These are phyloP conservation scores for Trichoderma sp. DNA, from an alignment of 2,329 filamentous ascomycete species.

Conservation along the genomic window DNA sequence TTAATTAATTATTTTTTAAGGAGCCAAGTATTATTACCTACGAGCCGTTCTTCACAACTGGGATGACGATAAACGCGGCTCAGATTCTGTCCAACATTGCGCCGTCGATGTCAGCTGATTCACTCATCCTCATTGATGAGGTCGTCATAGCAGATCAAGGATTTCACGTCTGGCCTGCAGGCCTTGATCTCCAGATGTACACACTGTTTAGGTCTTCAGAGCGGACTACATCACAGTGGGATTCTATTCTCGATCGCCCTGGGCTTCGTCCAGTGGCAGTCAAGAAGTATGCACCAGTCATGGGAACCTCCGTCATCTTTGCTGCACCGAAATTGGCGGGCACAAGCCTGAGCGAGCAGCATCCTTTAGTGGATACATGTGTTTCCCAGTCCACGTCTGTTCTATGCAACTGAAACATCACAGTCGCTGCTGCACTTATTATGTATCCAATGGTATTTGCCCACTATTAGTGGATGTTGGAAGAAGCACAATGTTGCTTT, in stretches of 20 bases:
- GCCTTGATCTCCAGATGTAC: constrained; percentile 5
- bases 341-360: neutral
- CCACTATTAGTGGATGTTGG: neutral
- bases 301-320: constrained; percentile 13
- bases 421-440: neutral
- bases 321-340: neutral
- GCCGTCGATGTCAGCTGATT: constrained; percentile 34
- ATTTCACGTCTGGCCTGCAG: constrained; percentile 5
- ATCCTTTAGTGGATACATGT: neutral
- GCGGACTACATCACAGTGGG: constrained; percentile 3
- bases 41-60: constrained; percentile 41
- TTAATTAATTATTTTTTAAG: neutral
- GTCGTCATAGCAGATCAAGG: constrained; percentile 31
- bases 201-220: neutral
- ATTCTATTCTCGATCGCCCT: neutral
- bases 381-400: neutral
- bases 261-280: neutral
- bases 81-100: constrained; percentile 32
- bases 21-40: constrained; percentile 28
- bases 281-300: constrained; percentile 14
- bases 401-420: neutral
- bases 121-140: constrained; percentile 36
- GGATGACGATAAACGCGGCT: constrained; percentile 32
- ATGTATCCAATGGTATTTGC: too few relatives aligned
- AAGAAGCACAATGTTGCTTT: neutral